These are phyloP conservation scores for Pythium aquatile DNA, from an alignment of 352 stramenopile species.

Conservation along the genomic window DNA sequence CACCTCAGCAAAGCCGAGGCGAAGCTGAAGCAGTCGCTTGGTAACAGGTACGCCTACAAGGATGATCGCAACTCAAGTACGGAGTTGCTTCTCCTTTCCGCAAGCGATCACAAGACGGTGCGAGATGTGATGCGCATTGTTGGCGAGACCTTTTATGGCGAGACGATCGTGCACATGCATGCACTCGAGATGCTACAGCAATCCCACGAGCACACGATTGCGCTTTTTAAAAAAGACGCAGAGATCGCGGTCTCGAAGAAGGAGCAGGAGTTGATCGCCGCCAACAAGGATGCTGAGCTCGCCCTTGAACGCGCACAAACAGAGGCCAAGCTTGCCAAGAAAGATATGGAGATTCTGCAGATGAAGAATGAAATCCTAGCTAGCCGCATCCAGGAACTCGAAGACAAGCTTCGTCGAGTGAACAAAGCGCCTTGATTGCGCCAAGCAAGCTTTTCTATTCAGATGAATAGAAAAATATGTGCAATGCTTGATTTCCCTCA, in stretches of 20 bases:
- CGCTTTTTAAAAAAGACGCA: neutral
- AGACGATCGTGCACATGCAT: slow-evolving; percentile 3
- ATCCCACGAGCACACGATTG: neutral
- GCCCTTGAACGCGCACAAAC: neutral
- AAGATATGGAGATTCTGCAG: neutral
- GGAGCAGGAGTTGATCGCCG: neutral
- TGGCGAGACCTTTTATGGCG: neutral
- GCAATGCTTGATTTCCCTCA: too few species aligned
- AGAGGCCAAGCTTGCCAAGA: neutral
- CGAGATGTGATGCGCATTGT: neutral
- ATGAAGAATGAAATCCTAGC: slow-evolving; percentile 13
- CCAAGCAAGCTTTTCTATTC: too few species aligned
- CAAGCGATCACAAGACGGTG: neutral
- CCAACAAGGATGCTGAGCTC: neutral
- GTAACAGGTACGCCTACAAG: neutral
- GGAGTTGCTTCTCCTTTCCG: neutral
- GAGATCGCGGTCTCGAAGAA: neutral
- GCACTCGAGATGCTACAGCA: neutral
- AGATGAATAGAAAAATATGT: too few species aligned
- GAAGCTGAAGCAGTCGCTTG: neutral
- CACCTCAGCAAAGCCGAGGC: neutral
- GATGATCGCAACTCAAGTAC: neutral
- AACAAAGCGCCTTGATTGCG: too few species aligned
- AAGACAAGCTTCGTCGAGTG: too few species aligned
- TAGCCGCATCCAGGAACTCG: slow-evolving; percentile 10